Conservation (phyloP, 1,284 basidiomycete species). For the Cutaneotrichosporon sp. region DNA sequence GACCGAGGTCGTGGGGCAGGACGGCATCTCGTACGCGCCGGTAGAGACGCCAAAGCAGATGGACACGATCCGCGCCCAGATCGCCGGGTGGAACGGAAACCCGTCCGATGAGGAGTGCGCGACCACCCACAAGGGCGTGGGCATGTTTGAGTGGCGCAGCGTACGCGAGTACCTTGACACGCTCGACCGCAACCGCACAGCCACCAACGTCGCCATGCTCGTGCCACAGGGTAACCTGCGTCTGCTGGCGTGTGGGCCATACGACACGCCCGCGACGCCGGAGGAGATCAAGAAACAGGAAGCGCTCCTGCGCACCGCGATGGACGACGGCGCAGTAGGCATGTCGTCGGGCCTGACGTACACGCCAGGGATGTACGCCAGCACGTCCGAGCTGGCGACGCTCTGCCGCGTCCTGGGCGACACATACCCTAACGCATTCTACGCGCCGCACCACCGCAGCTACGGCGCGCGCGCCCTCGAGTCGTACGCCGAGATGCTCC, state of each 20-base stretch:
- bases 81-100: slow-evolving; percentile 47
- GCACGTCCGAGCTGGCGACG: slow-evolving; percentile 35
- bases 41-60: slow-evolving; percentile 22
- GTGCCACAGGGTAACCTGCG: slow-evolving; percentile 46
- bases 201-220: slow-evolving; percentile 43
- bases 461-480: slow-evolving; percentile 41
- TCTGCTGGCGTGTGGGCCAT: slow-evolving; percentile 38
- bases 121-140: slow-evolving; percentile 17
- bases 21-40: slow-evolving; percentile 44
- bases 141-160: slow-evolving; percentile 39
- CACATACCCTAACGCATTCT: slow-evolving; percentile 36
- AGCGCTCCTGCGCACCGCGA: slow-evolving; percentile 26
- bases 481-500: slow-evolving; percentile 43
- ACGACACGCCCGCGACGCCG: slow-evolving; percentile 25
- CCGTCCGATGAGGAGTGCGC: slow-evolving; percentile 33
- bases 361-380: slow-evolving; percentile 47
- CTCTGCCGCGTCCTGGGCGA: slow-evolving; percentile 28
- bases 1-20: slow-evolving; percentile 46
- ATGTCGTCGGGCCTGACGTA: slow-evolving; percentile 47
- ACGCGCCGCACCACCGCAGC: slow-evolving; percentile 44
- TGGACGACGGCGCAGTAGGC: slow-evolving; percentile 43
- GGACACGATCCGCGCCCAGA: slow-evolving; percentile 37
- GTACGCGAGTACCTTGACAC: slow-evolving; percentile 37
- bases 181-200: slow-evolving; percentile 33
- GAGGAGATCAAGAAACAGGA: slow-evolving; percentile 31